Evolutionary conservation across 1,139 yeast species (phyloP).

Genomic region (Magnusiomyces clavatus): DNA sequence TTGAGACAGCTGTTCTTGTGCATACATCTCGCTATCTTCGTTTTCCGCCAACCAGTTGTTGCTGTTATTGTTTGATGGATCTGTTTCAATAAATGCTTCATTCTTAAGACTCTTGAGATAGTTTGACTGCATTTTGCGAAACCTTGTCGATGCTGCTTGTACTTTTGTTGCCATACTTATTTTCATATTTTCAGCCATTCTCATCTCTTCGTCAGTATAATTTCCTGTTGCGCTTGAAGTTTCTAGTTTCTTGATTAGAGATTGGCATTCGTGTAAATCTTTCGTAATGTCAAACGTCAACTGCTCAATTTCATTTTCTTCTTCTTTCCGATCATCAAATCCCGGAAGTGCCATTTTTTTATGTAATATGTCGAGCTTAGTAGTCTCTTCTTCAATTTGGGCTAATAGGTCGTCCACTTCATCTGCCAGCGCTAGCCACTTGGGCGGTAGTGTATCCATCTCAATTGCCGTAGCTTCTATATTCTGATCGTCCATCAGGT

Average conservation of each 20-base stretch:
- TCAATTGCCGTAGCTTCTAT: slow-evolving; percentile 30
- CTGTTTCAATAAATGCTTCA: slow-evolving; percentile 25
- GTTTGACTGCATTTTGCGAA: slow-evolving; percentile 80
- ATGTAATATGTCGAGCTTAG: slow-evolving; percentile 58
- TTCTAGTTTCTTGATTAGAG: slow-evolving; percentile 61
- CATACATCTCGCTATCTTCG: not conserved
- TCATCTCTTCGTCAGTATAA: slow-evolving; percentile 41
- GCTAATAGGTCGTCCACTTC: slow-evolving; percentile 59
- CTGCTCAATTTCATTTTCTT: slow-evolving; percentile 69
- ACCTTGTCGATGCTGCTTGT: slow-evolving; percentile 67
- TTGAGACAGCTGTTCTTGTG: slow-evolving; percentile 1
- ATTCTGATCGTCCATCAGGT: slow-evolving; percentile 38
- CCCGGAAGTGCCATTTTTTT: slow-evolving; percentile 81
- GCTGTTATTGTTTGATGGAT: not conserved
- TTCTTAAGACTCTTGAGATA: slow-evolving; percentile 55
- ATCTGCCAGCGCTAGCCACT: slow-evolving; percentile 63
- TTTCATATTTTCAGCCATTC: slow-evolving; percentile 71
- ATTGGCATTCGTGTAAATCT: slow-evolving; percentile 68
- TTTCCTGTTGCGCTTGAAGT: slow-evolving; percentile 36
- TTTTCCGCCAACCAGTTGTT: not conserved
- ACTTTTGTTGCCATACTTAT: slow-evolving; percentile 78
- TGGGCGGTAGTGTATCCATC: slow-evolving; percentile 56
- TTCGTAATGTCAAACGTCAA: slow-evolving; percentile 68
- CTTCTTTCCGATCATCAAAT: slow-evolving; percentile 63
- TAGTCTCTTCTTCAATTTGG: slow-evolving; percentile 43